Base-by-base conservation (phyloP, 257 asterid genomes). In the Parsonsia alboflavescens region DNA sequence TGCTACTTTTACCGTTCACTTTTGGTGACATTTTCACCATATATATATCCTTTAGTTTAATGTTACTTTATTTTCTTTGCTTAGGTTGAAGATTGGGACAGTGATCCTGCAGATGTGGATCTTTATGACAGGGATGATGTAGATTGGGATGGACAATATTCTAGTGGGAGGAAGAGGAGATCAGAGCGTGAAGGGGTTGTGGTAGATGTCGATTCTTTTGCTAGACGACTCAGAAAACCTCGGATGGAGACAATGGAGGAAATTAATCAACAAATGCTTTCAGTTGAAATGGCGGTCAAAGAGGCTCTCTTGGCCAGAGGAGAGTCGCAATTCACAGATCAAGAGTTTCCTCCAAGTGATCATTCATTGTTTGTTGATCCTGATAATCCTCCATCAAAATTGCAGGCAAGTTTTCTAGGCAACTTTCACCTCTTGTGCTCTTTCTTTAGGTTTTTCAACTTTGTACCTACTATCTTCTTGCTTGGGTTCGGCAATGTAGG, bases 141-240 rank as follows among this genome's bases (percentile, higher is more conserved):
- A 71, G 99, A 95, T 72, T 95, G 99, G 99, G 99, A 95, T 81
- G 99, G 99, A 49, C 99, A 95, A 71, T 95, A 87, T 84, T 95
- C 99, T 58, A 95, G 99, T 82, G 99, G 97, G 78, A 89, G 99
- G 88, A 95, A 84, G 80, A 89, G 97, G 78, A 88, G 97, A 78
- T 87, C 96, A 28, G 97, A 90, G 39, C 91, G 98, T 48, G 98
- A 95, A 64, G 93, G 91, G 73, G 77, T 91, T 24, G 81, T 80
- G 56, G 78, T 92, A 74, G 98, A 92, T 72, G 90, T 95, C 58
- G 99, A 95, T 86, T 95, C 99, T 62, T 90, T 95, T 80, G 80
- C 97, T 62, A 86, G 96, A 81, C 86, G 98, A 83, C 85, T 95
- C 86, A 89, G 99, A 82, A 92, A 88, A 83, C 94, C 96, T 78